Evolutionary conservation across 768 basidiomycete genomes (phyloP).

Genomic region (Kwoniella europaea): DNA sequence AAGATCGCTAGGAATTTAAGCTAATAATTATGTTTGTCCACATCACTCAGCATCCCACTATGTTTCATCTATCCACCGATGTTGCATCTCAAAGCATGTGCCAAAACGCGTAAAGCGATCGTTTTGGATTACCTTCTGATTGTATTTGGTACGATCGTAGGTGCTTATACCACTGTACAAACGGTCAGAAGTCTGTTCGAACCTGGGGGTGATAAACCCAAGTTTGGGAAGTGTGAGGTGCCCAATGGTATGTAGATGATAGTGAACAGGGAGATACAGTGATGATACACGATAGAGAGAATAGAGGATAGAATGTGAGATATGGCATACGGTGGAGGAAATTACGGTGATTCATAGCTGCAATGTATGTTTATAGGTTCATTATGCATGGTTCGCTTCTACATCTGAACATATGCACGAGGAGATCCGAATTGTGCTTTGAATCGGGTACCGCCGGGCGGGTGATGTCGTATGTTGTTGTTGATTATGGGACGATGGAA

Average conservation of each 20-base stretch:
- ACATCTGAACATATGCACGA: neutral
- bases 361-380: neutral
- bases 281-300: neutral
- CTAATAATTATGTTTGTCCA: slow-evolving; percentile 1
- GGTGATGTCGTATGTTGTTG: slow-evolving; percentile 8
- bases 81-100: slow-evolving; percentile 76
- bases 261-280: neutral
- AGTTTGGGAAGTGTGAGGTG: slow-evolving; percentile 56
- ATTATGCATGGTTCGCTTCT: neutral
- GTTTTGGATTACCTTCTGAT: slow-evolving; percentile 73
- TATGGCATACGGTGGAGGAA: neutral
- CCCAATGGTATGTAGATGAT: slow-evolving; percentile 19
- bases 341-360: neutral
- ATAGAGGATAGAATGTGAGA: slow-evolving; percentile 1
- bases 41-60: slow-evolving; percentile 74
- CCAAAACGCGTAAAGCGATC: slow-evolving; percentile 72
- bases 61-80: slow-evolving; percentile 94
- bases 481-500: slow-evolving; percentile 2
- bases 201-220: slow-evolving; percentile 61
- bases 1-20: slow-evolving; percentile 8
- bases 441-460: slow-evolving; percentile 6
- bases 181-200: slow-evolving; percentile 75
- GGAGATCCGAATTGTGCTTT: neutral
- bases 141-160: slow-evolving; percentile 73
- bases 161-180: slow-evolving; percentile 78